Base-by-base conservation (phyloP, 164 flowering plant species). In the Paratinospora sagittata region DNA sequence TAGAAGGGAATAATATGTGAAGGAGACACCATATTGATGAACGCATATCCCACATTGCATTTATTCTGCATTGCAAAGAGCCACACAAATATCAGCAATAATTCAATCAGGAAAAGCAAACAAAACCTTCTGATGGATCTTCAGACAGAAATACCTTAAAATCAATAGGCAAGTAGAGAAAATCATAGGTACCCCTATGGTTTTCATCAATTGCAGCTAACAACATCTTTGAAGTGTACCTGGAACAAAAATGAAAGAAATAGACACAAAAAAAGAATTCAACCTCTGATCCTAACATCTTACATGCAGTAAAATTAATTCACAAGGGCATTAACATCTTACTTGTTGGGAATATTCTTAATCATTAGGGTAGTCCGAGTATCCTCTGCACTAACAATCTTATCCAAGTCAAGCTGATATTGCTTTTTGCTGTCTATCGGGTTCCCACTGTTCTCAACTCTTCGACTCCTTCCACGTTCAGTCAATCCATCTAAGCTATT, bases 1-100 rank as follows among this genome's bases (percentile, higher is more conserved):
- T 87, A 90, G 70, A 94, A 90, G 12, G 92, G 84, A 64, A 90
- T 81, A 24, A 94, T 90, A 76, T 85, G 90, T 23, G 90, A 78
- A 68, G 97, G 92, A 72, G 92, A 89, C 71, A 90, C 81, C 98
- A 94, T 92, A 76, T 94, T 94, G 77, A 94, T 94, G 75, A 94
- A 94, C 43, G 98, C 98, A 76, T 94, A 94, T 27, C 98, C 98
- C 78, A 94, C 98, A 75, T 94, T 94, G 86, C 98, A 94, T 77
- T 94, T 94, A 63, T 94, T 94, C 98, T 94, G 93, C 89, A 87
- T 36, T 27, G 34, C 63, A 27, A 63, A 55, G 71, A 27, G 55
- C 33, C 41, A 72, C 66, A 64, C 63, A 64, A 63, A 26, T 67
- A 63, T 81, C 66, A 82, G 73, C 49, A 30, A 37, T 71, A 70